Evolutionary conservation across 768 basidiomycete species (phyloP).

Genomic region (Lactifluus subvellereus): DNA sequence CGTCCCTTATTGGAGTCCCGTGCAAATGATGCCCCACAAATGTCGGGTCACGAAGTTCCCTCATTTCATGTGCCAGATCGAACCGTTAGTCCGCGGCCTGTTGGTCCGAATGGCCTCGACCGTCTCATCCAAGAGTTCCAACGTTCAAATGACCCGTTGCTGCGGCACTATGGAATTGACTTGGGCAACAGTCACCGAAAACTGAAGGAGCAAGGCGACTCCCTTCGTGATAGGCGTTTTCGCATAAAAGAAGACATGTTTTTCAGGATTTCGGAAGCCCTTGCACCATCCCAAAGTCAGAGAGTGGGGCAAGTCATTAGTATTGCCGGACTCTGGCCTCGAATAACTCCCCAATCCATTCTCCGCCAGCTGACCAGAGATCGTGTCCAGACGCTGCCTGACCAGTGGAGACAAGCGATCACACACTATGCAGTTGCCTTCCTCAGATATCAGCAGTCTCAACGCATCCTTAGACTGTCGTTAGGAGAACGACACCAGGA

Average conservation of each 20-base stretch:
- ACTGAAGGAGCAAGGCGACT: background rate
- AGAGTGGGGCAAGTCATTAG: background rate
- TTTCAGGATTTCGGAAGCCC: conserved; percentile 1
- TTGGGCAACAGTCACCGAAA: background rate
- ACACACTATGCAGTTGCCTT: too few species aligned
- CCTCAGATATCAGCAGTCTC: too few species aligned
- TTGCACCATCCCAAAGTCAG: background rate
- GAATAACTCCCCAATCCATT: background rate
- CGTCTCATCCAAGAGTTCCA: conserved; percentile 2
- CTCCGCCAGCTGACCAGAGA: conserved; percentile 27
- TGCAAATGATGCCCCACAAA: background rate
- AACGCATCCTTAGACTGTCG: background rate
- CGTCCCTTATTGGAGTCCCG: background rate
- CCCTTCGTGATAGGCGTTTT: background rate
- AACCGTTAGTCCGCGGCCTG: too few species aligned
- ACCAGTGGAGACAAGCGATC: background rate
- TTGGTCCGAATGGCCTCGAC: background rate
- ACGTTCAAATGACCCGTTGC: background rate
- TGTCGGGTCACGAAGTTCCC: too few species aligned
- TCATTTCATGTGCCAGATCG: background rate
- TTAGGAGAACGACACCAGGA: background rate
- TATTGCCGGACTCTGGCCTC: background rate
- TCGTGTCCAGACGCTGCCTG: conserved; percentile 3
- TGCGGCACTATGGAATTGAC: conserved; percentile 4
- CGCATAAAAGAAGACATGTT: background rate